Evolutionary conservation across 495 filamentous ascomycete genomes (phyloP), one percentile per base, ranked within the genome.

Genomic region (Pseudevernia furfuracea): DNA sequence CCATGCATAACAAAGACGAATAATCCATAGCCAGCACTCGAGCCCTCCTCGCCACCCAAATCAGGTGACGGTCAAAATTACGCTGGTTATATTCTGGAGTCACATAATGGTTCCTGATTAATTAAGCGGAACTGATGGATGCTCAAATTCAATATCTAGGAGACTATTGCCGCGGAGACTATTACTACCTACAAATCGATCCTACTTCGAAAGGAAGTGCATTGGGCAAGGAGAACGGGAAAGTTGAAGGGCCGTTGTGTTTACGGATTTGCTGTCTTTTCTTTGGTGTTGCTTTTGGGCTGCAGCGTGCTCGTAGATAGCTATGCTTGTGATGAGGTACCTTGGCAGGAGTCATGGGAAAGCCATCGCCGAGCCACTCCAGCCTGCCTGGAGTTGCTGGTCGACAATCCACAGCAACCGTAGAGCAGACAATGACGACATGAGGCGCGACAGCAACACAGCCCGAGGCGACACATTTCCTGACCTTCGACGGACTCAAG

Each of bases 271-370:
- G 44, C 43, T 63, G 23, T 43, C 38, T 36, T 41, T 32, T 63
- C 38, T n/a, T 49, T 41, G 49, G 28, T 3, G 34, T 34, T 52
- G 41, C 21, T 23, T 15, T 62, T 41, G 49, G 19, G 25, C 39
- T 32, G 38, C 48, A 41, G 60, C 48, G 23, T 62, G 44, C 15
- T 53, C 63, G 63, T 65, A 65, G 63, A 65, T 65, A 65, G 56
- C 19, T 39, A 65, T 65, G 57, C 55, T 57, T 25, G 63, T 65
- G 63, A 65, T 25, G 44, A 65, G 43, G 44, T 52, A 43, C 57
- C 56, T 53, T 60, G 46, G 63, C 63, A 53, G 30, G 21, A 59
- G 63, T 36, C 63, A 53, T 41, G 39, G 63, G 56, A 65, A 60
- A 25, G 34, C 43, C 62, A 43, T n/a, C 43, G 41, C 21, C 23